Evolutionary conservation across 306 rosid species (phyloP), one percentile per base, ranked within the genome.

Genomic region (Trifolium pratense): DNA sequence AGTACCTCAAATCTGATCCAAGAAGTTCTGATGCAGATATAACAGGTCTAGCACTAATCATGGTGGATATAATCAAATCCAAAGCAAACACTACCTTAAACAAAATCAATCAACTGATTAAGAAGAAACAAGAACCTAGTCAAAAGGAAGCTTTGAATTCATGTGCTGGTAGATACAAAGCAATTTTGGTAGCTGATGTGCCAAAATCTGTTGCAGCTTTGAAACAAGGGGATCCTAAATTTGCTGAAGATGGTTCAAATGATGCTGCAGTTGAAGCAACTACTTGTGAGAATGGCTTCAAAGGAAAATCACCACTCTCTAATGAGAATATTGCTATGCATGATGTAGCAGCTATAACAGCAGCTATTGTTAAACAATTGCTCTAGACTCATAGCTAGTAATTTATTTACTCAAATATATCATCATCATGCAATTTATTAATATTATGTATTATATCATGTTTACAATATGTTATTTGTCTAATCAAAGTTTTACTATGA

Each of bases 191-290:
- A 3, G 88, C 32, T 61, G 86, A 86, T 55, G 65, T 84, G 5
- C 70, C 86, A n/a, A n/a, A 39, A 32, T 85, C 90, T 60, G 16
- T 39, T 63, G 80, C 70, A 39, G 86, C 78, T 71, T 43, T 88
- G 43, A 17, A 70, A 5, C 71, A 39, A 31, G 88, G 85, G 5
- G 58, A 79, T 46, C 75, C 81, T 0, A 86, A 82, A 51, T 75
- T 79, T 40, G 91, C 91, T 0, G 75, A 77, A 80, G 52, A 79
- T 8, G 72, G 80, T 16, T 75, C 80, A 0, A 57, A 66, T 21
- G 88, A 87, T 39, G 84, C 78, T 14, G 79, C 67, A 9, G 3
- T 14, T 25, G 87, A 83, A 63, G 85, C 79, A 10, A 56, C 1
- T 26, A 9, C 66, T 5, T 88, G 88, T 49, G 85, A 84, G 74